These are phyloP conservation scores for Irineochytrium annulatum DNA, from an alignment of 192 early-diverging fungal genomes.

Conservation along the genomic window DNA sequence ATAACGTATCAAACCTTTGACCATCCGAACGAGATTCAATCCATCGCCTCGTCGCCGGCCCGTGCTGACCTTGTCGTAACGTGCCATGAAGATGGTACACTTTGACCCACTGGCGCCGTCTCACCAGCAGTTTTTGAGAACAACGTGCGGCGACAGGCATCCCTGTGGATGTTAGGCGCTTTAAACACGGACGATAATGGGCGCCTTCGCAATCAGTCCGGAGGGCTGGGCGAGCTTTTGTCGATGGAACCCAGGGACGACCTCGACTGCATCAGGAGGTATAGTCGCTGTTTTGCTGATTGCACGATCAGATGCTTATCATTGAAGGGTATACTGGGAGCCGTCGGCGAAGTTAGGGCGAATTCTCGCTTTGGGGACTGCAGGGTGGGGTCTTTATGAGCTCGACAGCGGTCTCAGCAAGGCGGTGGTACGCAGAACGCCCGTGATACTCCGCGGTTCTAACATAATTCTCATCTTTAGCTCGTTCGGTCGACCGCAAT, in stretches of 20 bases:
- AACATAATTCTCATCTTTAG: too few relatives aligned
- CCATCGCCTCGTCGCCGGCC: constrained; percentile 57
- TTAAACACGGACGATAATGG: constrained; percentile 24
- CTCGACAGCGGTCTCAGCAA: too few relatives aligned
- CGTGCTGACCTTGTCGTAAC: constrained; percentile 61
- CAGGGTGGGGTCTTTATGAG: too few relatives aligned
- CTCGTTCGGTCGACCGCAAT: too few relatives aligned
- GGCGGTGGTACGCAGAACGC: too few relatives aligned
- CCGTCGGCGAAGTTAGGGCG: constrained; percentile 25
- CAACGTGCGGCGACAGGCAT: constrained; percentile 17
- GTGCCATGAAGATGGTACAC: constrained; percentile 36
- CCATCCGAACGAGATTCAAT: constrained; percentile 65
- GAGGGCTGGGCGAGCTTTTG: constrained; percentile 28
- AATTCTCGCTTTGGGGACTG: constrained; percentile 19
- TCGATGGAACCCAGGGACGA: constrained; percentile 17
- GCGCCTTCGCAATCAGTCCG: constrained; percentile 28
- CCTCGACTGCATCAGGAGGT: background rate
- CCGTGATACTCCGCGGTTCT: too few relatives aligned
- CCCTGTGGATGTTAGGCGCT: constrained; percentile 28
- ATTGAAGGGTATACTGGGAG: constrained; percentile 33
- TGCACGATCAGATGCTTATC: background rate
- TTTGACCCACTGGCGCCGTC: too few relatives aligned
- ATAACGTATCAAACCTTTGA: constrained; percentile 53
- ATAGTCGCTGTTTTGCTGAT: constrained; percentile 5
- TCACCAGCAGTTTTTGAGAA: background rate